Evolutionary conservation across 441 rosid genomes (phyloP).

Genomic region (Populus hybrid): DNA sequence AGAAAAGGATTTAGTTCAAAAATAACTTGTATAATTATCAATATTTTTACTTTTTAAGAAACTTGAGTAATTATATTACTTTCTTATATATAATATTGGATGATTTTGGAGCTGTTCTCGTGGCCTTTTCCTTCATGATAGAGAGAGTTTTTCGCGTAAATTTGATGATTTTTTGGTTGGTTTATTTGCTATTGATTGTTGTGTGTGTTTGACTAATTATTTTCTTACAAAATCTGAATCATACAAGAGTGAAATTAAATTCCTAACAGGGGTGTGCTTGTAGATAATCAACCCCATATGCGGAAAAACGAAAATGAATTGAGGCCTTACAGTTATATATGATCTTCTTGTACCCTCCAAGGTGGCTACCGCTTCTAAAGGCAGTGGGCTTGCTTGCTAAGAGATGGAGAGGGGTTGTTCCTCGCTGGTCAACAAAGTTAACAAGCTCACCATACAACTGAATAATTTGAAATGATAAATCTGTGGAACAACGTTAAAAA

Average conservation of each 20-base stretch:
- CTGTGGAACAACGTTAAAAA: neutral
- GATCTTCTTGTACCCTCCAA: neutral
- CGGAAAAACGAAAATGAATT: neutral
- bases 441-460: slow-evolving; percentile 4
- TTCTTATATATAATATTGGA: too few relatives aligned
- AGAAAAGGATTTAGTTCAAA: neutral
- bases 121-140: neutral
- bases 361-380: slow-evolving; percentile 6
- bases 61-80: too few relatives aligned
- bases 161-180: neutral
- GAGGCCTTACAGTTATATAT: slow-evolving; percentile 11
- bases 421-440: neutral
- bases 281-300: neutral
- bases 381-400: slow-evolving; percentile 20
- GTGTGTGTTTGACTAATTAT: neutral
- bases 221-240: neutral
- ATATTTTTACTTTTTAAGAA: too few relatives aligned
- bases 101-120: neutral
- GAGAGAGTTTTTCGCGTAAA: neutral
- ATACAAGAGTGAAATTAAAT: neutral
- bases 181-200: too few relatives aligned
- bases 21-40: too few relatives aligned
- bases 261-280: neutral
- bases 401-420: slow-evolving; percentile 11
- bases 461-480: slow-evolving; percentile 19